Percentiles rank a stretch among this genome's conserved stretches.
Conservation (phyloP, 768 basidiomycete genomes). For the Mycena maculata region DNA sequence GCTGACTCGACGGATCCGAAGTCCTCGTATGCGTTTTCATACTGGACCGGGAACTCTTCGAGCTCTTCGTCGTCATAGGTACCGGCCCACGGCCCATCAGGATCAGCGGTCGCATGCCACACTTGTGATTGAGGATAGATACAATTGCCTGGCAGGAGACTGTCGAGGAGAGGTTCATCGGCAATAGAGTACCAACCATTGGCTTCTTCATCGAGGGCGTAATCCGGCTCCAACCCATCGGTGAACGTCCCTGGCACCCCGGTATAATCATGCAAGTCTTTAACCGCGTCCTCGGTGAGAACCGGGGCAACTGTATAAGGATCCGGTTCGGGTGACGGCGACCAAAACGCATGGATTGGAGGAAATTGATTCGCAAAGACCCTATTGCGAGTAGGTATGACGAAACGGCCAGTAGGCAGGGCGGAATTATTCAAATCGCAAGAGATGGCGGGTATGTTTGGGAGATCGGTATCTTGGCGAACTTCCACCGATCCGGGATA, state of each 20-base stretch:
- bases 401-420: constrained; percentile 4
- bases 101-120: not conserved
- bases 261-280: not conserved
- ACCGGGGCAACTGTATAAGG: not conserved
- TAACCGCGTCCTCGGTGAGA: not conserved
- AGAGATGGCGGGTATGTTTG: not conserved
- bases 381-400: constrained; percentile 19
- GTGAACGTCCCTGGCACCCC: not conserved
- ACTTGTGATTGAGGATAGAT: not conserved
- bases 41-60: constrained; percentile 12
- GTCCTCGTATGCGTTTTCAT: not conserved
- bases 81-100: constrained; percentile 10
- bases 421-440: not conserved
- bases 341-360: not conserved
- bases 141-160: constrained; percentile 1
- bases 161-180: not conserved
- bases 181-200: no score
- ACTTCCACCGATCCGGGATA: not conserved
- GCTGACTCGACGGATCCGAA: constrained; percentile 6
- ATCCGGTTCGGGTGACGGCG: not conserved
- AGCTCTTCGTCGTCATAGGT: constrained; percentile 17
- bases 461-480: not conserved
- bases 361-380: constrained; percentile 24
- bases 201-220: not conserved
- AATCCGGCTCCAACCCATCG: not conserved